Percentiles rank a stretch among this genome's conserved stretches.
Evolutionary conservation across 202 grass and related monocot species (phyloP).

Genomic region (Panicum hallii): DNA sequence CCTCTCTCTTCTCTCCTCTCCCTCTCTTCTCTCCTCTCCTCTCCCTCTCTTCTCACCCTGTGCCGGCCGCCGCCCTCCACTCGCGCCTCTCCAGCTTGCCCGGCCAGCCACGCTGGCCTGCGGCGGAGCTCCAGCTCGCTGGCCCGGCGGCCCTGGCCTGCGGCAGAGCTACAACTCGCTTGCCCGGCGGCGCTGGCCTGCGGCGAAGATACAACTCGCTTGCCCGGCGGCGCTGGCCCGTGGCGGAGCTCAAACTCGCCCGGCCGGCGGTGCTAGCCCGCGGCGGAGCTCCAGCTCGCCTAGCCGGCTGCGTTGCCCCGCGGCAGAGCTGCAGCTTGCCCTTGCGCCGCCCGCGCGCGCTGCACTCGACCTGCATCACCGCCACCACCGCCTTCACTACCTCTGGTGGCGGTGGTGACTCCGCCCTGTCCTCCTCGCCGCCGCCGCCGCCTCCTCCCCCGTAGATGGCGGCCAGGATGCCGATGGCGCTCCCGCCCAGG

Average conservation of each 20-base stretch:
- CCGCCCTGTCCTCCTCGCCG: neutral
- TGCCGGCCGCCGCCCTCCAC: too few species aligned
- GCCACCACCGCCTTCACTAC: conserved; percentile 79
- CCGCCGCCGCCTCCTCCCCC: neutral
- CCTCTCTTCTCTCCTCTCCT: too few species aligned
- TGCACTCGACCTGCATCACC: conserved; percentile 94
- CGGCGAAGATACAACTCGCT: conserved; percentile 61
- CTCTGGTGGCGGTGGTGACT: conserved; percentile 58
- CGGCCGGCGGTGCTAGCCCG: neutral
- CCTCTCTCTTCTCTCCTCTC: too few species aligned
- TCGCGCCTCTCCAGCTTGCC: too few species aligned
- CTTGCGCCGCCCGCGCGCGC: conserved; percentile 77
- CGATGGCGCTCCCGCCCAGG: conserved; percentile 61
- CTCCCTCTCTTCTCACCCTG: too few species aligned
- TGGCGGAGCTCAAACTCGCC: conserved; percentile 64
- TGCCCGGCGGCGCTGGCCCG: too few species aligned
- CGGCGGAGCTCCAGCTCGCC: too few species aligned
- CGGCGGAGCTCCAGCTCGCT: conserved; percentile 62
- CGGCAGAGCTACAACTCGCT: conserved; percentile 65
- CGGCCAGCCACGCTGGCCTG: too few species aligned
- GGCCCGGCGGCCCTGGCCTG: too few species aligned
- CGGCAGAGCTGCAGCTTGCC: conserved; percentile 67
- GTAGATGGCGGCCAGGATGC: conserved; percentile 53
- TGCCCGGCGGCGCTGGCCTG: neutral
- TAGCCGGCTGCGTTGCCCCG: too few species aligned